These are phyloP conservation scores for Cryptococcus neoformans DNA, from an alignment of 1,284 basidiomycete genomes.

Conservation along the genomic window DNA sequence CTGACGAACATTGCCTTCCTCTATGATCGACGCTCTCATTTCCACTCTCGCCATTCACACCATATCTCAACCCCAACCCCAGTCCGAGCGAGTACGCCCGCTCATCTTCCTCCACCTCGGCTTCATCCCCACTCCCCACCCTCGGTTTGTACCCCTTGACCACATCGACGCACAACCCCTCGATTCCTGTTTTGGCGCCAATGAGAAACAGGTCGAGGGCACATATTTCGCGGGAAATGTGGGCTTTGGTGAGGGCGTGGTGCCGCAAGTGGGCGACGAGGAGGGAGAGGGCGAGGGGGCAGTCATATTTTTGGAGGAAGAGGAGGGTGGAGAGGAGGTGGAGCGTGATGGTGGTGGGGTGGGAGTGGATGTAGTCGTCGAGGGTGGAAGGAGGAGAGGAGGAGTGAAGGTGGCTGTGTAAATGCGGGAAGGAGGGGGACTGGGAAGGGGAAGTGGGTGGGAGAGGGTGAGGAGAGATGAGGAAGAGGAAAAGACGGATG, in stretches of 20 bases:
- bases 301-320: not conserved
- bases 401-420: too few species aligned
- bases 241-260: constrained; percentile 2
- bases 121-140: not conserved
- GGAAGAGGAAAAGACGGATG: constrained; percentile 26
- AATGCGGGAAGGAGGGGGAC: too few species aligned
- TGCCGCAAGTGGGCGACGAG: not conserved
- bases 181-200: not conserved
- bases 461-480: not conserved
- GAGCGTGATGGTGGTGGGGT: constrained; percentile 22
- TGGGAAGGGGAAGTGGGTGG: too few species aligned
- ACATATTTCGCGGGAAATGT: not conserved
- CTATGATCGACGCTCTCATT: too few species aligned
- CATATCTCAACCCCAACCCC: not conserved
- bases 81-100: too few species aligned
- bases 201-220: not conserved
- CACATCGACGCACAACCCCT: not conserved
- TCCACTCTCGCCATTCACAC: not conserved
- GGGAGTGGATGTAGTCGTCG: constrained; percentile 18
- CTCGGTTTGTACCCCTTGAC: not conserved
- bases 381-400: not conserved
- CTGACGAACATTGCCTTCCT: too few species aligned
- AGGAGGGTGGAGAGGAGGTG: not conserved
- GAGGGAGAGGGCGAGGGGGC: not conserved
- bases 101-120: not conserved